Conservation (phyloP, 2,329 filamentous ascomycete genomes). For the Aureobasidium melanogenum region DNA sequence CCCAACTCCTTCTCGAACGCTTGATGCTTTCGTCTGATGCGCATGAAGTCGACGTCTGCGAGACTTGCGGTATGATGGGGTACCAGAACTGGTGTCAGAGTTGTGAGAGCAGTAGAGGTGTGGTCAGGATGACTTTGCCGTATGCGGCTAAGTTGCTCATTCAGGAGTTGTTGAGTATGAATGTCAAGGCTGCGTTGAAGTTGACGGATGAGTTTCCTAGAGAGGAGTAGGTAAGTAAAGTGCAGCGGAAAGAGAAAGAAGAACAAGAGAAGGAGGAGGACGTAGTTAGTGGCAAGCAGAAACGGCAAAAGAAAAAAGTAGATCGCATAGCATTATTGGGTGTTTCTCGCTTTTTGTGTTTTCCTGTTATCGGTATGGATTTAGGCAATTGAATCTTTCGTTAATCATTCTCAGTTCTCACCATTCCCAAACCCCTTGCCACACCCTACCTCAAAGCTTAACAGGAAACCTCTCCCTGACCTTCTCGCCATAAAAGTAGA, state of each 20-base stretch:
- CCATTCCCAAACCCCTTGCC: too few species aligned
- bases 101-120: constrained; percentile 74
- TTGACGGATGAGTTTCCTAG: constrained; percentile 85
- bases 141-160: constrained; percentile 95
- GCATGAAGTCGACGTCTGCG: constrained; percentile 86
- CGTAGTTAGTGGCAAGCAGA: too few species aligned
- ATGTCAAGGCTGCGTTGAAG: constrained; percentile 86
- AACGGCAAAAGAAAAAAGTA: too few species aligned
- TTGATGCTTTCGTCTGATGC: constrained; percentile 84
- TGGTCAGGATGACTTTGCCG: constrained; percentile 91
- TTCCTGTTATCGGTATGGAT: too few species aligned
- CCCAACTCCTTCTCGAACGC: constrained; percentile 81
- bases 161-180: constrained; percentile 96
- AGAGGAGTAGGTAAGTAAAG: constrained; percentile 16
- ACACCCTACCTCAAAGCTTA: constrained; percentile 23
- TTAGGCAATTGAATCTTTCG: too few species aligned
- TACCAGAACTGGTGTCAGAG: constrained; percentile 93
- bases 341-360: too few species aligned
- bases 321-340: too few species aligned
- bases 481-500: constrained; percentile 38
- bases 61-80: constrained; percentile 88
- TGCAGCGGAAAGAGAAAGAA: too few species aligned
- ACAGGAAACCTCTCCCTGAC: constrained; percentile 35
- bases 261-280: too few species aligned
- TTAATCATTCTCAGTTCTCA: too few species aligned